Evolutionary conservation across 2,329 filamentous ascomycete genomes (phyloP), one percentile per base, ranked within the genome.

Genomic region (Periconia sp.): DNA sequence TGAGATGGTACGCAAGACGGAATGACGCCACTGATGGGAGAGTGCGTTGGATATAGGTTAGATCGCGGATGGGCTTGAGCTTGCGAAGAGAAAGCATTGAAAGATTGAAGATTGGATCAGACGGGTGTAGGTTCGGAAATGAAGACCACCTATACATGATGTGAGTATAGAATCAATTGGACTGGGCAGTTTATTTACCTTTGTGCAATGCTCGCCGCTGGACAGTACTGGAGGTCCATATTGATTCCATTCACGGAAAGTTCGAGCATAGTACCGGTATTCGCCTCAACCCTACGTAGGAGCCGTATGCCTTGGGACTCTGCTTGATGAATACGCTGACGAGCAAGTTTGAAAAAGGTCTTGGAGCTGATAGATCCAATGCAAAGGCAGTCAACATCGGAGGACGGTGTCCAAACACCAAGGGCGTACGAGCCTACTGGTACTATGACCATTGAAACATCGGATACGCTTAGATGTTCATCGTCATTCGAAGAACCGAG

Each of bases 341-440:
- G 68, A 4, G 79, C 80, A 12, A 87, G 69, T 8, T 78, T 64
- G 58, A 87, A 86, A 61, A 88, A 88, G 0, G 77, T 81, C 45
- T 73, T 76, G 1, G 82, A 69, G 56, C 82, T 82, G 43, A 85
- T 81, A 16, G 78, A 75, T 1, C 84, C 83, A 48, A 88, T 80
- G 52, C 79, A 86, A 5, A 88, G 73, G 54, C 83, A 84, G 64
- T 88, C 83, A 5, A 88, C 75, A 52, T 87, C 83, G 1, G 84
- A 87, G 0, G 74, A 61, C 2, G 70, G 56, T 1, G 79, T 82
- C 82, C 84, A 87, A 3, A 84, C 78, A 8, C 79, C 80, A 3
- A 88, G 69, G 3, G 79, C 81, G 55, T 84, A 86, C 1, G 85
- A 87, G 1, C 85, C 85, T n/a, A 87, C 82, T 0, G 84, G 76